phyloP scores from a whole-genome alignment of 495 filamentous ascomycete genomes.

The Cercophora samala region DNA sequence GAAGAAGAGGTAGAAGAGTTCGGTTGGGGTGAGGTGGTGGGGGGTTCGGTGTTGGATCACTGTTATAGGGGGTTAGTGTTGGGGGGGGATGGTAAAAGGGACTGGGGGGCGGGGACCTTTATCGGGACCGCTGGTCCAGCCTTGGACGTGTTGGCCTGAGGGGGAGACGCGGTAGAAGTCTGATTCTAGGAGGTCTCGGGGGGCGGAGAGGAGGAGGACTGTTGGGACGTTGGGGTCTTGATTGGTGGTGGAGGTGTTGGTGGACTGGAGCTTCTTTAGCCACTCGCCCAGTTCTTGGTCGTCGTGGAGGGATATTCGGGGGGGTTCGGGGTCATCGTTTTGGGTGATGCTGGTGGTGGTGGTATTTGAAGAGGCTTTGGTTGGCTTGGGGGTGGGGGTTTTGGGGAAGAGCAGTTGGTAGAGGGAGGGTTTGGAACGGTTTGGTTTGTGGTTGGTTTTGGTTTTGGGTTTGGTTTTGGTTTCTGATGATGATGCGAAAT shows the following conservation, averaged over 20 bases:
- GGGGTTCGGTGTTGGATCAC: not conserved
- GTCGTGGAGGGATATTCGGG: not conserved
- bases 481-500: not conserved
- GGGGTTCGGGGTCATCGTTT: not conserved
- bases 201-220: conserved; percentile 5
- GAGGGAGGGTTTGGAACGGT: not conserved
- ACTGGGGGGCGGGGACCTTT: not conserved
- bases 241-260: not conserved
- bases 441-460: not conserved
- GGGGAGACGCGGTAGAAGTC: conserved; percentile 2
- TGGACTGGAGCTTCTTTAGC: not conserved
- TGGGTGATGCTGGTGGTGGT: not conserved
- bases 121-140: conserved; percentile 1
- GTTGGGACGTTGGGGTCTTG: not conserved
- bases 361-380: not conserved
- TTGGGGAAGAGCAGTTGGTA: not conserved
- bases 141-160: not conserved
- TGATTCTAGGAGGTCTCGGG: conserved; percentile 1
- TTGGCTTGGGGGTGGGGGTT: not conserved
- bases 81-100: not conserved
- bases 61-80: not conserved
- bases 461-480: not conserved
- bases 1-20: not conserved
- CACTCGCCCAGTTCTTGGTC: conserved; percentile 4
- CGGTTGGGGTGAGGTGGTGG: not conserved